A percentile compares a stretch with the other conserved stretches of the same genome.
These are phyloP conservation scores for Setaria viridis DNA, from an alignment of 202 grass and related monocot species.

Conservation along the genomic window DNA sequence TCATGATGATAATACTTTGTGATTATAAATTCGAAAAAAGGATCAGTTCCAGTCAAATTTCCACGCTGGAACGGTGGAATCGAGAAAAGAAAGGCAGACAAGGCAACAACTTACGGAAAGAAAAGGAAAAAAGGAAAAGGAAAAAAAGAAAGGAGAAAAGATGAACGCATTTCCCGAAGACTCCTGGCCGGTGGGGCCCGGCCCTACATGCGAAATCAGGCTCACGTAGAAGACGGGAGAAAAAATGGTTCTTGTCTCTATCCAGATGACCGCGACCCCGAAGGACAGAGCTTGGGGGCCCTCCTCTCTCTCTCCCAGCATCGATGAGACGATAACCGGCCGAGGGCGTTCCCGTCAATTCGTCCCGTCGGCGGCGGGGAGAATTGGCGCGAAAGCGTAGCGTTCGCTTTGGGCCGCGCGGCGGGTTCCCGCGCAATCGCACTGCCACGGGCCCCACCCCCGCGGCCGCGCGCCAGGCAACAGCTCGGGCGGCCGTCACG, in stretches of 20 bases:
- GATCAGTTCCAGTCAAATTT: not conserved
- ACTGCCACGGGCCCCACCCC: not conserved
- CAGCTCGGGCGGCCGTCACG: conserved; percentile 20
- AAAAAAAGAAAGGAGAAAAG: not conserved
- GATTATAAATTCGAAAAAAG: not conserved
- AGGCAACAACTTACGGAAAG: not conserved
- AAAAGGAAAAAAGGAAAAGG: not conserved
- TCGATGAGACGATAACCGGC: too few relatives aligned
- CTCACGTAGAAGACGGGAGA: not conserved
- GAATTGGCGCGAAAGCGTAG: conserved; percentile 46
- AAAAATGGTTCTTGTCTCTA: not conserved
- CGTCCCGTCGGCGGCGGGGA: not conserved
- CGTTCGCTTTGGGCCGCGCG: conserved; percentile 1
- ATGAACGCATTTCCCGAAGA: not conserved
- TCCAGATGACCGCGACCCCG: conserved; percentile 15
- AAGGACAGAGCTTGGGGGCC: not conserved
- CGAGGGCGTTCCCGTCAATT: conserved; percentile 21
- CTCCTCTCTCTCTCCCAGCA: too few relatives aligned
- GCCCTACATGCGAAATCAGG: not conserved
- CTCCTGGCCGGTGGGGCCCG: conserved; percentile 1
- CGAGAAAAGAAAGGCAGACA: too few relatives aligned
- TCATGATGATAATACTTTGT: not conserved
- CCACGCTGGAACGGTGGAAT: not conserved
- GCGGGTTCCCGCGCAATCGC: conserved; percentile 46
- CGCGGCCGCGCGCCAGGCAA: not conserved